Conservation (phyloP, 306 rosid genomes). For the Sicyos edulis region DNA sequence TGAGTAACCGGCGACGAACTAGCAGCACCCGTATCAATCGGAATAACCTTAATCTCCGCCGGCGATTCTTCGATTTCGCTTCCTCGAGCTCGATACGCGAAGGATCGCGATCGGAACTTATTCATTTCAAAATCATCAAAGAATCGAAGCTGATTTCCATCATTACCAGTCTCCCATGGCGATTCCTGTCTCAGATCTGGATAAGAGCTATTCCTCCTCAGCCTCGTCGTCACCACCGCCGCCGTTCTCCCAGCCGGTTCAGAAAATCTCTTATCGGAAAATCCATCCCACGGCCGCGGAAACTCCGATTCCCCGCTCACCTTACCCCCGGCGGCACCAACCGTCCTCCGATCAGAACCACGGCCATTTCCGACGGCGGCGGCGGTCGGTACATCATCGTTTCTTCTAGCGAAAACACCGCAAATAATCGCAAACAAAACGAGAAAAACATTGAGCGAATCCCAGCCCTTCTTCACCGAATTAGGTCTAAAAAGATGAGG, state of each 20-base stretch:
- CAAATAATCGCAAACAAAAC: conserved; percentile 60
- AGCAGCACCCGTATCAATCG: conserved; percentile 41
- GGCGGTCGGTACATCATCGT: conserved; percentile 39
- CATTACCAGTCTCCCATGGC: conserved; percentile 35
- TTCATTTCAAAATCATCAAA: conserved; percentile 62
- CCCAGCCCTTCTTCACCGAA: conserved; percentile 65
- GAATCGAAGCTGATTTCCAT: conserved; percentile 43
- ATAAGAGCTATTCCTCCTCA: conserved; percentile 70
- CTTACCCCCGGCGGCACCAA: conserved; percentile 13
- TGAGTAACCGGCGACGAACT: conserved; percentile 22
- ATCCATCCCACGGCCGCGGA: conserved; percentile 47
- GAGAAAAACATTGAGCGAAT: conserved; percentile 59
- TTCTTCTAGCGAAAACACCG: conserved; percentile 51
- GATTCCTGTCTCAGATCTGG: conserved; percentile 77
- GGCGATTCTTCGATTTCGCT: background rate
- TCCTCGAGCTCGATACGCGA: background rate
- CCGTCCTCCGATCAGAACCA: conserved; percentile 9
- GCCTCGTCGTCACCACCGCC: conserved; percentile 28
- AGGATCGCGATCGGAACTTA: conserved; percentile 25
- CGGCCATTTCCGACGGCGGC: conserved; percentile 12
- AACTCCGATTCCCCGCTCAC: conserved; percentile 12
- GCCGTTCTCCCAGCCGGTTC: conserved; percentile 8
- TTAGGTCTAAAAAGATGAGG: conserved; percentile 40
- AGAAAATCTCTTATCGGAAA: conserved; percentile 22
- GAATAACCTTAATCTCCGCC: conserved; percentile 49